phyloP scores from a whole-genome alignment of 306 rosid species.

The Prunus mira region DNA sequence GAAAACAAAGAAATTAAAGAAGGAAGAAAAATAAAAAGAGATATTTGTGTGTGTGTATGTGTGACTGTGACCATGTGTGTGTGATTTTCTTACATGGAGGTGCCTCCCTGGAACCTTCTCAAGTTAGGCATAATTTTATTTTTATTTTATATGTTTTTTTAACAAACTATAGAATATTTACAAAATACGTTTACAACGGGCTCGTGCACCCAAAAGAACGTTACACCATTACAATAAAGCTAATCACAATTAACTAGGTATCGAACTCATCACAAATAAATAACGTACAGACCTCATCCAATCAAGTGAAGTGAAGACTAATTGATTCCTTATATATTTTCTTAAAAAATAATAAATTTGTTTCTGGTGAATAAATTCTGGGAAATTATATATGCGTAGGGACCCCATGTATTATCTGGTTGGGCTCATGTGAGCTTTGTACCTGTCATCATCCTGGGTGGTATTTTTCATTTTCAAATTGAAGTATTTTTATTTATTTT shows the following conservation, averaged over 20 bases:
- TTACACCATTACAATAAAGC: too few relatives aligned
- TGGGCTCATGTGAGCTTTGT: conserved; percentile 51
- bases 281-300: too few relatives aligned
- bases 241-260: too few relatives aligned
- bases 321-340: neutral
- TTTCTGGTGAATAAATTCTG: conserved; percentile 2
- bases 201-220: too few relatives aligned
- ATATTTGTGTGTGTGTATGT: neutral
- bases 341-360: too few relatives aligned
- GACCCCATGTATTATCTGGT: conserved; percentile 51
- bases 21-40: neutral
- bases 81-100: conserved; percentile 12
- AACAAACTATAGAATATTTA: too few relatives aligned
- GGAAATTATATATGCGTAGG: conserved; percentile 29
- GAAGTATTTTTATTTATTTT: too few relatives aligned
- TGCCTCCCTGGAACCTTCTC: conserved; percentile 30
- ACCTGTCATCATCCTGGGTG: conserved; percentile 40
- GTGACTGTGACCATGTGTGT: neutral
- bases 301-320: too few relatives aligned
- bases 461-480: conserved; percentile 8
- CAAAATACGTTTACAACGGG: too few relatives aligned
- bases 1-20: neutral
- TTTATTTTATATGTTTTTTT: neutral
- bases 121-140: conserved; percentile 6
- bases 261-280: too few relatives aligned